Evolutionary conservation across 163 green algal species (phyloP).

Genomic region (Prototheca stagnorum): DNA sequence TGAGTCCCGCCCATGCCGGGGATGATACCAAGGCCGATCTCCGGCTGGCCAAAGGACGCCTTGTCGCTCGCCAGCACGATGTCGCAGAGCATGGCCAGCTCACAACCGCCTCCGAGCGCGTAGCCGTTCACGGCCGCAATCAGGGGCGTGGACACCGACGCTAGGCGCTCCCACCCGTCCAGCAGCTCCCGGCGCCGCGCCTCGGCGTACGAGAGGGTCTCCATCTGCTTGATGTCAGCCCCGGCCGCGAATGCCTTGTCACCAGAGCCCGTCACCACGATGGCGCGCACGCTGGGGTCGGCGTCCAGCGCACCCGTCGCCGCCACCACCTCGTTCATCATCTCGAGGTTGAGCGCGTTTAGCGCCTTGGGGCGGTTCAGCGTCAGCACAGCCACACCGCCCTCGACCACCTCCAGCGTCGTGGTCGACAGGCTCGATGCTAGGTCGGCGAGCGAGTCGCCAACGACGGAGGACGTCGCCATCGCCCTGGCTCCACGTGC

Average conservation of each 20-base stretch:
- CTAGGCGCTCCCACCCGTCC: conserved; percentile 21
- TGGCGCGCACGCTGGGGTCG: conserved; percentile 19
- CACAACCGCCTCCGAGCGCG: conserved; percentile 57
- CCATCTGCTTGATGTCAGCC: conserved; percentile 65
- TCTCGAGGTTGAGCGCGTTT: conserved; percentile 44
- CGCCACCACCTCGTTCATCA: conserved; percentile 27
- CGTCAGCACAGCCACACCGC: conserved; percentile 19
- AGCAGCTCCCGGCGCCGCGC: conserved; percentile 25
- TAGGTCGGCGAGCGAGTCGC: no score
- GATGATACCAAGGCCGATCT: conserved; percentile 59
- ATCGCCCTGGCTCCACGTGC: no score
- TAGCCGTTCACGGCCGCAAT: conserved; percentile 68
- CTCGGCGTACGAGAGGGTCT: conserved; percentile 19
- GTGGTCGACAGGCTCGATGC: conserved; percentile 8
- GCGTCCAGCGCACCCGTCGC: conserved; percentile 21
- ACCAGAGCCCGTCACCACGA: conserved; percentile 46
- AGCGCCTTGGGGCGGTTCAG: conserved; percentile 41
- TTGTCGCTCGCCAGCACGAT: conserved; percentile 53
- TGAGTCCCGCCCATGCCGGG: conserved; percentile 74
- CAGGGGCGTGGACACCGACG: conserved; percentile 37
- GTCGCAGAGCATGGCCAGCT: conserved; percentile 67
- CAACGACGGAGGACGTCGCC: no score
- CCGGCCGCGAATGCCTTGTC: conserved; percentile 57
- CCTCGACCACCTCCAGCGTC: conserved; percentile 3
- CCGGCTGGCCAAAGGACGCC: conserved; percentile 58